Percentiles rank a stretch among this genome's conserved stretches.
Conservation (phyloP, 129 eudicot species). For the Saposhnikovia divaricata region DNA sequence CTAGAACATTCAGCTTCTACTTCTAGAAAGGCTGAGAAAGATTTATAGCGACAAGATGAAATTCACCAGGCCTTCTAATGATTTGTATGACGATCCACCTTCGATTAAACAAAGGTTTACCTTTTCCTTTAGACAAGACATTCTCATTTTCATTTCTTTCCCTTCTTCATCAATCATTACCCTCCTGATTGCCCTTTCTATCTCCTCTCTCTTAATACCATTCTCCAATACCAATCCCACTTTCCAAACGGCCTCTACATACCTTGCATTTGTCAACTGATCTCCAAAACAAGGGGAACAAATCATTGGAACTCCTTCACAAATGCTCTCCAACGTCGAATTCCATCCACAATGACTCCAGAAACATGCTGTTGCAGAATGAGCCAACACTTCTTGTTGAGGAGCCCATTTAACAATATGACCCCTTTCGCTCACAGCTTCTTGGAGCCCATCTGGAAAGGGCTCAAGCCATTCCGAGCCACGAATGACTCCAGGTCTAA, state of each 20-base stretch:
- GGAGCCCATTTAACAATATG: slow-evolving; percentile 1
- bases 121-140: not conserved
- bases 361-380: not conserved
- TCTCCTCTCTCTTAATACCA: not conserved
- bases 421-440: not conserved
- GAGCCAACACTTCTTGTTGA: not conserved
- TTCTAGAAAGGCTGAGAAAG: too few species aligned
- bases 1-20: not conserved
- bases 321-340: not conserved
- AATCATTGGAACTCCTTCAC: slow-evolving; percentile 1
- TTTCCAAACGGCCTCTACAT: slow-evolving; percentile 2
- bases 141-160: not conserved
- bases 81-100: not conserved
- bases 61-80: not conserved
- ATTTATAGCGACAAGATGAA: not conserved
- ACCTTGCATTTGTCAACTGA: not conserved
- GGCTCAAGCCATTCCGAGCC: not conserved
- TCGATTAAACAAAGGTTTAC: not conserved
- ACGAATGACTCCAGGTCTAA: not conserved
- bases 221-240: not conserved
- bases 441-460: not conserved
- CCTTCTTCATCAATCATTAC: not conserved
- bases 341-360: not conserved
- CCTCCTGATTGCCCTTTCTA: not conserved
- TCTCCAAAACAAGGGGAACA: not conserved